Base-by-base conservation (phyloP, 2,329 filamentous ascomycete species). In the Pyricularia sp. region DNA sequence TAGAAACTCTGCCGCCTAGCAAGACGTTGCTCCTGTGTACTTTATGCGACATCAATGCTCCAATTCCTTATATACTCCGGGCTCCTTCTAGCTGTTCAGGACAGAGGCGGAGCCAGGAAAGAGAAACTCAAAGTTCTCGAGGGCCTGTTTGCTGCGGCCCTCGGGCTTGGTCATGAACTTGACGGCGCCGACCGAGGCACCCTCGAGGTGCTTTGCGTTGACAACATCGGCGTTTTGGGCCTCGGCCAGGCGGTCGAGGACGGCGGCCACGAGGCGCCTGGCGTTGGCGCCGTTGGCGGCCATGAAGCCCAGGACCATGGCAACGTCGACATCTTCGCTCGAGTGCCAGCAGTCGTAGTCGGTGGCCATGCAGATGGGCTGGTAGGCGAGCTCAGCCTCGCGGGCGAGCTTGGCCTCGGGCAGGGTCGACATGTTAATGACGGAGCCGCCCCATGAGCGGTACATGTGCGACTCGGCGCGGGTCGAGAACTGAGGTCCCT, bases 281-380 rank as follows among this genome's bases (percentile, higher is more conserved):
- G 94, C 94, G 73, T 97, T 99, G 73, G 88, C 82, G 64, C 90
- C 83, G 77, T 99, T 99, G 69, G 91, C 89, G 74, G 89, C 88
- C 94, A 99, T 99, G 77, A 96, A 91, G 67, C 86, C 89, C 87
- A 96, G 91, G 65, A 99, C 94, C 90, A 97, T 96, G 76, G 93
- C 90, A 26, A 99, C 94, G 67, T 92, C 93, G 68, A 99, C 94
- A 69, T 90, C 90, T 66, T 86, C 89, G 62, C 84, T 84, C 24
- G 84, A 86, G 74, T 93, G 89, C 94, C 94, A 99, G 85, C 93
- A 97, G 81, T 99, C 94, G 76, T 99, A 99, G 80, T 99, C 94
- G 31, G 94, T 99, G 40, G 91, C 91, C 94, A 99, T 99, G 82
- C 93, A 96, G 73, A 99, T 96, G 85, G 97, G 96, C 80, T 96